phyloP scores from a whole-genome alignment of 208 protist species.

The Acanthamoeba sp. region DNA sequence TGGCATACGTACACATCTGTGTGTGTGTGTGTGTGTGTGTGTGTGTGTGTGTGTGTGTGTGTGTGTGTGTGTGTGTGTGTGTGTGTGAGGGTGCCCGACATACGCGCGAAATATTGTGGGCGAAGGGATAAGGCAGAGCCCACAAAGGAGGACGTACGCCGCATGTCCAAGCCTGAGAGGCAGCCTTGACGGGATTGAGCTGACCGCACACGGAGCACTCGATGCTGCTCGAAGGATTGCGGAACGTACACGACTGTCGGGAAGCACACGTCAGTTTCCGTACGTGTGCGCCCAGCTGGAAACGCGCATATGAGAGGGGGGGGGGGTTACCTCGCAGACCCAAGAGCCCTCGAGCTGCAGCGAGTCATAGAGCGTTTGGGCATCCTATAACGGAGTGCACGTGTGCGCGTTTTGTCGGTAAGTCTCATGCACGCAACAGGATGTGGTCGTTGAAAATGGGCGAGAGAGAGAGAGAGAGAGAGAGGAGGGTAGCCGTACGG shows the following conservation, averaged over 20 bases:
- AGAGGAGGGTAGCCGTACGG: background rate
- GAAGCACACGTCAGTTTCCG: no score
- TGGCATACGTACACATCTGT: slow-evolving; percentile 31
- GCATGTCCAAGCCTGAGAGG: background rate
- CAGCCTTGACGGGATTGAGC: slow-evolving; percentile 9
- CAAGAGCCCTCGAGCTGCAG: slow-evolving; percentile 23
- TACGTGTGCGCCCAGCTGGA: no score
- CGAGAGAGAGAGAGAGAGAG: background rate
- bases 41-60: no score
- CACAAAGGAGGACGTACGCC: background rate
- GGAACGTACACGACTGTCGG: slow-evolving; percentile 50
- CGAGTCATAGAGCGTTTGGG: slow-evolving; percentile 16
- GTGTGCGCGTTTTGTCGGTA: background rate
- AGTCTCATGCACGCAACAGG: no score
- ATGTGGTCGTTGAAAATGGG: background rate
- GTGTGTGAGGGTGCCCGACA: no score
- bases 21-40: no score
- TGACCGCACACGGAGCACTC: slow-evolving; percentile 56
- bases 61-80: no score
- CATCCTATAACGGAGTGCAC: slow-evolving; percentile 35
- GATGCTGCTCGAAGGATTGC: slow-evolving; percentile 22
- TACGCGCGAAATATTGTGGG: no score
- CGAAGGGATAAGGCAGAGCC: background rate
- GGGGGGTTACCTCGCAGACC: slow-evolving; percentile 30
- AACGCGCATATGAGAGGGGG: no score